A percentile compares a stretch with the other conserved stretches of the same genome.
phyloP scores from a whole-genome alignment of 441 rosid genomes.

The Mallotus repandus region DNA sequence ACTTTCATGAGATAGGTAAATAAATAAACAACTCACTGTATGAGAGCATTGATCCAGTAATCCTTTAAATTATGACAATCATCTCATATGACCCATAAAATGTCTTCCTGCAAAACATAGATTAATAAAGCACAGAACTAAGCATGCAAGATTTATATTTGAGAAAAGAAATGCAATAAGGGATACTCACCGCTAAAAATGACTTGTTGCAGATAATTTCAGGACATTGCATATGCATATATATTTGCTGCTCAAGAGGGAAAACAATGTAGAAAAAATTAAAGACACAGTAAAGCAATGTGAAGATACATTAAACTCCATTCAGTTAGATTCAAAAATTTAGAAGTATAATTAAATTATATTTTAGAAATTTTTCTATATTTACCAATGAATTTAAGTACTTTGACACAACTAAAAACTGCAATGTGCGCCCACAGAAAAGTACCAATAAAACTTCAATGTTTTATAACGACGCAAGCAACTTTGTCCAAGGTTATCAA shows the following conservation, averaged over 20 bases:
- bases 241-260: conserved; percentile 48
- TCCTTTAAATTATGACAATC: conserved; percentile 23
- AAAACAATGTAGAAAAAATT: background rate
- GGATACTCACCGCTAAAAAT: conserved; percentile 41
- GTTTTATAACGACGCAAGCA: background rate
- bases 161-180: background rate
- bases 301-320: background rate
- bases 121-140: background rate
- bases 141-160: conserved; percentile 10
- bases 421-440: background rate
- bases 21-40: conserved; percentile 22
- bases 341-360: background rate
- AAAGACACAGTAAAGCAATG: background rate
- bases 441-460: background rate
- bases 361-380: background rate
- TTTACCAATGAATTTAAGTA: background rate
- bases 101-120: conserved; percentile 34
- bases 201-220: conserved; percentile 33
- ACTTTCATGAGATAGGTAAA: background rate
- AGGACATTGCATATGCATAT: conserved; percentile 55
- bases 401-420: background rate
- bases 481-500: background rate
- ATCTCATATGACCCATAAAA: conserved; percentile 28
- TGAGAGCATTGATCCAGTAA: conserved; percentile 28
- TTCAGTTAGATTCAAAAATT: background rate